phyloP scores from a whole-genome alignment of 495 filamentous ascomycete species.

The Apodospora peruviana region DNA sequence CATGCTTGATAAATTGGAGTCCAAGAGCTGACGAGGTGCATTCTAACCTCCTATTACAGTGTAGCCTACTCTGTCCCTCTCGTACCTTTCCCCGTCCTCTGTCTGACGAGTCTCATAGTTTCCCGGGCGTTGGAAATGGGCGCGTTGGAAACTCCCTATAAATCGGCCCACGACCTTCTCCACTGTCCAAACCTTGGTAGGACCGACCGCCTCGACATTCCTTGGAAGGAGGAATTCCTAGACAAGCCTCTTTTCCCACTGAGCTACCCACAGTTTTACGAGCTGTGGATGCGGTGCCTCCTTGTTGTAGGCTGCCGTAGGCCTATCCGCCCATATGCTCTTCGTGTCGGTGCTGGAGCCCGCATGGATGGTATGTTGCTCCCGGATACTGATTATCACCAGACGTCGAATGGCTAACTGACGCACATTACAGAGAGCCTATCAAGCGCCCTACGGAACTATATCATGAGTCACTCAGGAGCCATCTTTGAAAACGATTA shows the following conservation, averaged over 20 bases:
- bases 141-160: slow-evolving; percentile 4
- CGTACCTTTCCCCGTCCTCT: slow-evolving; percentile 8
- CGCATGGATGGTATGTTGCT: slow-evolving; percentile 11
- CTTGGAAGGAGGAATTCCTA: slow-evolving; percentile 9
- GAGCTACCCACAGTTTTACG: slow-evolving; percentile 3
- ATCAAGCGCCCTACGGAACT: slow-evolving; percentile 13
- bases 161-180: slow-evolving; percentile 8
- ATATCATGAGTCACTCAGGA: slow-evolving; percentile 6
- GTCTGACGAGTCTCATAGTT: slow-evolving; percentile 6
- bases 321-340: slow-evolving; percentile 8
- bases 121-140: slow-evolving; percentile 6
- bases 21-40: slow-evolving; percentile 6
- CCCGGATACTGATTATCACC: slow-evolving; percentile 1
- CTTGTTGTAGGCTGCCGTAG: slow-evolving; percentile 4
- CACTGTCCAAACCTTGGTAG: slow-evolving; percentile 4
- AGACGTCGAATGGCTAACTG: slow-evolving; percentile 1
- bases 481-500: slow-evolving; percentile 7
- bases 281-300: slow-evolving; percentile 1
- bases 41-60: slow-evolving; percentile 4
- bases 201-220: slow-evolving; percentile 5
- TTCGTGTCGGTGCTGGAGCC: slow-evolving; percentile 12
- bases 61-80: slow-evolving; percentile 9
- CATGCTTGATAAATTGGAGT: slow-evolving; percentile 6
- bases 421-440: slow-evolving; percentile 6
- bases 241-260: slow-evolving; percentile 9